A percentile compares a stretch with the other conserved stretches of the same genome.
Conservation (phyloP, 2,329 filamentous ascomycete genomes). For the Catunica adiposa region DNA sequence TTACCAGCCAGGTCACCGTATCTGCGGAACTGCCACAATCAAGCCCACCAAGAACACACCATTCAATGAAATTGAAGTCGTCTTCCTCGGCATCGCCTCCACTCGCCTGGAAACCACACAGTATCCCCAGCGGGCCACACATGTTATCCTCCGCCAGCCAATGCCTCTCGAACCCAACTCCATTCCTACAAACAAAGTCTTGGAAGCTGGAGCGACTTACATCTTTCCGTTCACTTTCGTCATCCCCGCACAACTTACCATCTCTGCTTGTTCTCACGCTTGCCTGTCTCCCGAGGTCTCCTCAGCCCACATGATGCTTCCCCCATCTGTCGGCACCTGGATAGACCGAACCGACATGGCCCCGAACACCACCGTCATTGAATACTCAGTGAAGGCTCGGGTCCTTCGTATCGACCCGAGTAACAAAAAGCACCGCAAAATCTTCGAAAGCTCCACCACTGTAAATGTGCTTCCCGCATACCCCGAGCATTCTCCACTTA, state of each 20-base stretch:
- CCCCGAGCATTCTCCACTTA: constrained; percentile 34
- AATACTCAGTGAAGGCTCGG: constrained; percentile 36
- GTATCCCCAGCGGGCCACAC: constrained; percentile 30
- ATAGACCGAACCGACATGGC: constrained; percentile 30
- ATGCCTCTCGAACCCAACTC: constrained; percentile 34
- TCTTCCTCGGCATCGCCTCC: constrained; percentile 34
- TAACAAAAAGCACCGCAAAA: constrained; percentile 17
- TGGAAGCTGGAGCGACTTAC: constrained; percentile 32
- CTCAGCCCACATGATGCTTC: constrained; percentile 33
- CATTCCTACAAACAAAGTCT: constrained; percentile 31
- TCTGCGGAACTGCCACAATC: constrained; percentile 34
- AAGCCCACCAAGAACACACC: constrained; percentile 28
- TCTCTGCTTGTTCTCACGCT: constrained; percentile 35
- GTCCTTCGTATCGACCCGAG: constrained; percentile 21
- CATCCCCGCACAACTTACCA: constrained; percentile 39
- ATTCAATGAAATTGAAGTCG: constrained; percentile 36
- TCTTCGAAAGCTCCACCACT: constrained; percentile 27
- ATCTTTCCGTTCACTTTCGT: constrained; percentile 42
- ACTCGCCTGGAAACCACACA: constrained; percentile 36
- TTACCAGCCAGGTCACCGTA: constrained; percentile 37
- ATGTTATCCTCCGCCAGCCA: constrained; percentile 38
- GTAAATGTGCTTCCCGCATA: constrained; percentile 37
- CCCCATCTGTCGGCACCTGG: constrained; percentile 30
- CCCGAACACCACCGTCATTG: constrained; percentile 36
- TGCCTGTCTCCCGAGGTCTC: constrained; percentile 25